Base-by-base conservation (phyloP, 2,329 filamentous ascomycete species). In the Fusarium veterinarium region DNA sequence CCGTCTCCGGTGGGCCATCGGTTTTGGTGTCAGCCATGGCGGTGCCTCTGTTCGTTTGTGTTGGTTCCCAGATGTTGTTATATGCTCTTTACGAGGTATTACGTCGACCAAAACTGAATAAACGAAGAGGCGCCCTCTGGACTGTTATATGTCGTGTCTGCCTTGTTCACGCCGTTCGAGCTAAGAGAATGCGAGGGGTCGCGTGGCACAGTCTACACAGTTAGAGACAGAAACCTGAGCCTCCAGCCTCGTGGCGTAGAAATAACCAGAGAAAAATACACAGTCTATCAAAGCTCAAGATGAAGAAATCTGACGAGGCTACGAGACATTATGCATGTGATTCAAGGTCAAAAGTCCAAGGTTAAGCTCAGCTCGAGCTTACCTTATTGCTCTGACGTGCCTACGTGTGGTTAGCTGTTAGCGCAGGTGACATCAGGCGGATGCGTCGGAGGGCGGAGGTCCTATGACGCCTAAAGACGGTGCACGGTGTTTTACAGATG, bases 301-400 rank as follows among this genome's bases (percentile, higher is more conserved):
- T 64, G 63, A 53, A 61, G 49, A 49, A 64, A 49, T 61, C 38
- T 16, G 49, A 52, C 49, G 35, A 75, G 56, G 71, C 64, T 56
- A 61, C 41, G 58, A 76, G 52, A 75, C 72, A 76, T 76, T 67
- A 60, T 46, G 73, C 75, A 77, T 76, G 76, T 77, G 75, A 77
- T 70, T 38, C 64, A 52, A 64, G 40, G 55, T 53, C 49, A 52
- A 38, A 37, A 74, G 77, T 69, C 31, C 64, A 51, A 52, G 19
- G 45, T 60, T 42, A n/a, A 58, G 41, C 55, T 37, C 23, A 49
- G 58, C 44, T 45, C 63, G 52, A 59, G 68, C 64, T 65, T 57
- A 46, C 48, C 61, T 65, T 38, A 28, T 14, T 45, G 41, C 38
- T 38, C 30, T 64, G 55, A 37, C 44, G 46, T 59, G 51, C 35